Percentiles rank a stretch among this genome's conserved stretches.
phyloP scores from a whole-genome alignment of 1,139 yeast species.

The Meyerozyma athensensis region DNA sequence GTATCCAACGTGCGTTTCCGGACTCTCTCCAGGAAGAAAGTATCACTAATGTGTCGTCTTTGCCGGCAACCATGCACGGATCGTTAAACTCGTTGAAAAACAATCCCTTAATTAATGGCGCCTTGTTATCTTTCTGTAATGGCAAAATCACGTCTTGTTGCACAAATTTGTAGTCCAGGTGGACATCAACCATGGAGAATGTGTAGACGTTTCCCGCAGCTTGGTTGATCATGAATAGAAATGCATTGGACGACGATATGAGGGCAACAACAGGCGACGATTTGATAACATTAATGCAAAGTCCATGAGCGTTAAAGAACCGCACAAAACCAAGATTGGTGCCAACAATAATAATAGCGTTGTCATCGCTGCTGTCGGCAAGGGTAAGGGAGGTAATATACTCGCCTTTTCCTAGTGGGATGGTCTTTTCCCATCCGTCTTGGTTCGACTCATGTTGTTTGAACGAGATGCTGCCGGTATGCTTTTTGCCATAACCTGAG shows the following conservation, averaged over 20 bases:
- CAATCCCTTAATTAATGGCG: constrained; percentile 54
- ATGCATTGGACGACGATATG: constrained; percentile 29
- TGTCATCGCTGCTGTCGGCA: constrained; percentile 22
- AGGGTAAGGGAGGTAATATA: constrained; percentile 35
- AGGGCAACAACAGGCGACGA: constrained; percentile 36
- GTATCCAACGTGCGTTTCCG: constrained; percentile 81
- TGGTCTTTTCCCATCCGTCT: constrained; percentile 40
- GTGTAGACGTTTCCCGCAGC: constrained; percentile 25
- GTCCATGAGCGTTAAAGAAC: constrained; percentile 37
- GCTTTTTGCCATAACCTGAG: constrained; percentile 26
- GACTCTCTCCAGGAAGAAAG: constrained; percentile 76
- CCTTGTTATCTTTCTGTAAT: constrained; percentile 20
- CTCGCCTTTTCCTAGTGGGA: constrained; percentile 33
- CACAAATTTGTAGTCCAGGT: constrained; percentile 32
- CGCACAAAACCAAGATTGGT: constrained; percentile 40
- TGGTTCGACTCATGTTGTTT: constrained; percentile 42
- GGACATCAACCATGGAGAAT: constrained; percentile 34
- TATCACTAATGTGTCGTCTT: constrained; percentile 63
- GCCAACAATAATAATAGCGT: constrained; percentile 37
- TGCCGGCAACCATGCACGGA: constrained; percentile 76
- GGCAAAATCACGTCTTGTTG: constrained; percentile 42
- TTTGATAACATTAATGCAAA: constrained; percentile 37
- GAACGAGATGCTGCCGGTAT: constrained; percentile 34
- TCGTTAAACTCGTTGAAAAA: constrained; percentile 84
- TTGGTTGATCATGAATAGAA: constrained; percentile 32